A percentile compares a stretch with the other conserved stretches of the same genome.
Evolutionary conservation across 1,139 yeast genomes (phyloP).

Genomic region (Spencermartinsiella ligniputridi): DNA sequence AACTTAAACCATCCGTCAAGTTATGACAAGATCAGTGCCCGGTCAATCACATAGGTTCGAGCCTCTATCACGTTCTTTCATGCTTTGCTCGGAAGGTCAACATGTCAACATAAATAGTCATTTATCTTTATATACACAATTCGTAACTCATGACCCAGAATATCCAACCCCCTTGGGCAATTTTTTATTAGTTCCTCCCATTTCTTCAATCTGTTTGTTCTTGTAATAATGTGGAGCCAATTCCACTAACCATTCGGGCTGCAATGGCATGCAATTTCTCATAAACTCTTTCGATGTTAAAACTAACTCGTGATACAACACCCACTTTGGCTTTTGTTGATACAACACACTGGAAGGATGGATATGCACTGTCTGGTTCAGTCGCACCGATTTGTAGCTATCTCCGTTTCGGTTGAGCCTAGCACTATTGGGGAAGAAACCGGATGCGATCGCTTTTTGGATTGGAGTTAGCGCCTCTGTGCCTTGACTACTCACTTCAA

Average conservation of each 20-base stretch:
- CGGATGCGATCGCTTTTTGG: slow-evolving; percentile 68
- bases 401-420: slow-evolving; percentile 68
- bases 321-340: slow-evolving; percentile 56
- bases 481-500: slow-evolving; percentile 30
- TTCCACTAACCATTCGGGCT: slow-evolving; percentile 60
- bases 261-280: slow-evolving; percentile 75
- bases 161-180: slow-evolving; percentile 1
- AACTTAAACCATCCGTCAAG: too few relatives aligned
- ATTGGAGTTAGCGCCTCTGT: slow-evolving; percentile 38
- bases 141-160: neutral
- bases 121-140: neutral
- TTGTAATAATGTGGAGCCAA: slow-evolving; percentile 59
- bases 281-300: slow-evolving; percentile 84
- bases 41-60: too few relatives aligned
- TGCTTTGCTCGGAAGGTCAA: too few relatives aligned
- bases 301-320: slow-evolving; percentile 81
- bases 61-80: too few relatives aligned
- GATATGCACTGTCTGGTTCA: slow-evolving; percentile 61
- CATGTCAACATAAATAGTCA: too few relatives aligned
- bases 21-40: too few relatives aligned
- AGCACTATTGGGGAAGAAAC: slow-evolving; percentile 80
- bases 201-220: slow-evolving; percentile 12
- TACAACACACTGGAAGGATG: slow-evolving; percentile 79
- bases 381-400: slow-evolving; percentile 57
- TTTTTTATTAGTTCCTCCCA: slow-evolving; percentile 4